Conservation (phyloP, 768 basidiomycete genomes). For the Podaxis rugospora region DNA sequence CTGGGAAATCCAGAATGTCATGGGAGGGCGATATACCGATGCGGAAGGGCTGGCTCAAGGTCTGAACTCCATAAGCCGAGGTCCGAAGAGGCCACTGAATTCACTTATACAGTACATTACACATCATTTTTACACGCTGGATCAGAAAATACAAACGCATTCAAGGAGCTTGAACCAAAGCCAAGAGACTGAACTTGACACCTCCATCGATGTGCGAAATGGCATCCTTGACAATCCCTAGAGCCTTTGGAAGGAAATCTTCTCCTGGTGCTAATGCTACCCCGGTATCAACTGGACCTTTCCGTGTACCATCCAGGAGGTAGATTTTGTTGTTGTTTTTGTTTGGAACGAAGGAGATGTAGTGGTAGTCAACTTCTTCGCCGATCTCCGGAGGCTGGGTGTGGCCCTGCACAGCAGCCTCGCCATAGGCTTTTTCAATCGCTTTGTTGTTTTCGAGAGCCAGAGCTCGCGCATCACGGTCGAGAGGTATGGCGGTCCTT, state of each 20-base stretch:
- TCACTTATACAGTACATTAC: background rate
- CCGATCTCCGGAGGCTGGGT: slow-evolving; percentile 25
- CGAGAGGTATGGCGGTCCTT: slow-evolving; percentile 18
- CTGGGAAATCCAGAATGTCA: background rate
- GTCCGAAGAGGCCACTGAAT: background rate
- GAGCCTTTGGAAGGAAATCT: slow-evolving; percentile 20
- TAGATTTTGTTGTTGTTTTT: slow-evolving; percentile 24
- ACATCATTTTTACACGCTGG: background rate
- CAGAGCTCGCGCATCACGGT: slow-evolving; percentile 23
- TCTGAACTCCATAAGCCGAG: background rate
- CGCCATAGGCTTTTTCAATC: slow-evolving; percentile 25
- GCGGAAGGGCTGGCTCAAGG: background rate
- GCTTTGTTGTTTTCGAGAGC: slow-evolving; percentile 25
- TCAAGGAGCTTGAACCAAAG: slow-evolving; percentile 12
- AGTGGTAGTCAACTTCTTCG: slow-evolving; percentile 28
- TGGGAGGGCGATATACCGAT: background rate
- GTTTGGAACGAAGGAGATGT: slow-evolving; percentile 29
- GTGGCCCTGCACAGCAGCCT: slow-evolving; percentile 26
- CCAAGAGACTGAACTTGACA: slow-evolving; percentile 24
- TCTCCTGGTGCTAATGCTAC: slow-evolving; percentile 16
- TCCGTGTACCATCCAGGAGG: slow-evolving; percentile 29
- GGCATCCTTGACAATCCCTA: slow-evolving; percentile 19
- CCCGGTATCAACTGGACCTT: slow-evolving; percentile 27
- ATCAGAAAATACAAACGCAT: background rate
- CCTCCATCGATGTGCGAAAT: slow-evolving; percentile 20